Evolutionary conservation across 2,329 filamentous ascomycete species (phyloP).

Genomic region (Elsinoe australis): DNA sequence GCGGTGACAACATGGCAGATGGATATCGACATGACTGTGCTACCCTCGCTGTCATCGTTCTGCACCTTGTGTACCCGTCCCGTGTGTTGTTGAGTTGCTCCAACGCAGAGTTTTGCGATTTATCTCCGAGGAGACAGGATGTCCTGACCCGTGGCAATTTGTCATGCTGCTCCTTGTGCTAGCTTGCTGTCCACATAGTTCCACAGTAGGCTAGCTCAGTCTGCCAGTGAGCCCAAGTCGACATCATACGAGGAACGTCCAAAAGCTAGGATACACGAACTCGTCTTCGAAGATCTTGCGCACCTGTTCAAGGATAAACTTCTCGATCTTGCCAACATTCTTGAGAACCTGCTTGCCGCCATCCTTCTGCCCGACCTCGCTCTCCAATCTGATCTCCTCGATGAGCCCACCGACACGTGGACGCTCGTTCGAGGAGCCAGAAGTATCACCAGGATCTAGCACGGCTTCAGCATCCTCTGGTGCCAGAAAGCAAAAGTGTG

Average conservation of each 20-base stretch:
- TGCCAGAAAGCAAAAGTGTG: constrained; percentile 90
- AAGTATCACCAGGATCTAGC: constrained; percentile 37
- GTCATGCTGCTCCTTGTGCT: no score
- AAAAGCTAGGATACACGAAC: constrained; percentile 96
- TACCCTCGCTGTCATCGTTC: no score
- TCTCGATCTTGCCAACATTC: constrained; percentile 97
- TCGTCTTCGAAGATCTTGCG: constrained; percentile 96
- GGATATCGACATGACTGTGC: neutral
- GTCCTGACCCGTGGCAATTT: no score
- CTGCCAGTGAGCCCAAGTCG: no score
- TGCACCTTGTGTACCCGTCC: no score
- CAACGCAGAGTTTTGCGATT: no score
- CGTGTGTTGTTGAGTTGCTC: no score
- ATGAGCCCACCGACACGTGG: constrained; percentile 63
- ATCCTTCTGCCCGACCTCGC: constrained; percentile 90
- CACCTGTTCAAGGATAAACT: constrained; percentile 94
- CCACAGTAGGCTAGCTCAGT: no score
- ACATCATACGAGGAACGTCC: constrained; percentile 83
- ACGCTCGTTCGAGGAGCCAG: constrained; percentile 17
- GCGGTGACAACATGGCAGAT: neutral
- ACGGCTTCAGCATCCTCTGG: constrained; percentile 77
- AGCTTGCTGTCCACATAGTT: no score
- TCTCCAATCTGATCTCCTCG: constrained; percentile 92
- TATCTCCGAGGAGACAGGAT: no score
- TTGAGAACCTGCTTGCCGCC: constrained; percentile 90